Base-by-base conservation (phyloP, 2,329 filamentous ascomycete genomes). In the Talaromyces sp. region DNA sequence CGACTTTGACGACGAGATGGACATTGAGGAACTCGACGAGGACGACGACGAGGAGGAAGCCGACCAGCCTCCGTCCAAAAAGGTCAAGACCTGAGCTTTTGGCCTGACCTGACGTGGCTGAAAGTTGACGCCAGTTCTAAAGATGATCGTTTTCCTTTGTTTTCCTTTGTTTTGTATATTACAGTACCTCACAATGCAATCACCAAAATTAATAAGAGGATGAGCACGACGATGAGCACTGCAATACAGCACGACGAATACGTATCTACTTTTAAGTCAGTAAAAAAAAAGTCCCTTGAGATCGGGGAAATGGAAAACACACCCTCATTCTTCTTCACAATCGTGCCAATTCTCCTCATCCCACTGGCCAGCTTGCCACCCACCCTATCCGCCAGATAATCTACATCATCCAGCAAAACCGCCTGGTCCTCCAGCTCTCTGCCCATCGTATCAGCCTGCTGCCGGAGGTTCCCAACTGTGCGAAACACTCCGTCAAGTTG, bases 391-490 rank as follows among this genome's bases (percentile, higher is more conserved):
- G 91, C 91, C 60, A 96, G 81, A 31, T 82, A 84, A 75, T 98
- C 93, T 46, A 96, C 89, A 57, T 90, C 87, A 64, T 95, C 88
- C 60, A 99, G 81, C 84, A 98, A 89, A 74, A 92, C 90, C 24
- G 84, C 84, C 81, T 99, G 95, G 78, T 99, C 95, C 77, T 97
- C 96, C 52, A 99, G 81, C 79, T 99, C 95, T 60, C 93, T 82
- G 1, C 95, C 93, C 93, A 99, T 99, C 68, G 92, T 90, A 75
- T 96, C 88, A 1, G 95, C 96, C 81, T 98, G 95, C 71, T 89
- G 83, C 59, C 93, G 82, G 71, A 99, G 77, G 72, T 92, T 97
- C 2, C 93, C 93, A 26, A 99, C 95, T 0, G 93, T 98, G 66
- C 88, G 86, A 72, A 96, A 96, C 53, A 99, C 93, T 17, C 90